A percentile compares a stretch with the other conserved stretches of the same genome.
Conservation (phyloP, 176 grass and related monocot species). For the Rhynchospora breviuscula region DNA sequence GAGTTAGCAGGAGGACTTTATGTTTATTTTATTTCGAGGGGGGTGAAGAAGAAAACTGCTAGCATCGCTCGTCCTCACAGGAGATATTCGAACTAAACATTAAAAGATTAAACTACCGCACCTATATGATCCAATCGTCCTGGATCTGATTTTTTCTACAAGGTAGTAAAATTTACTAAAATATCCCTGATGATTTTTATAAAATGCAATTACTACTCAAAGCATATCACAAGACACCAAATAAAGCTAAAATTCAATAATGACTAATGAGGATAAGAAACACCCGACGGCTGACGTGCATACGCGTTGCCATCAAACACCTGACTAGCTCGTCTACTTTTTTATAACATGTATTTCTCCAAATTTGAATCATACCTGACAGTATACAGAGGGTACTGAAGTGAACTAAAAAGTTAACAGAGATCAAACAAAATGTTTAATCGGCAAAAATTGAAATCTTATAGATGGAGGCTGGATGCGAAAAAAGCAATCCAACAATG, state of each 20-base stretch:
- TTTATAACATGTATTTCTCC: neutral
- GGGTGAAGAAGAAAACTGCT: neutral
- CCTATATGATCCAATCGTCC: slow-evolving; percentile 52
- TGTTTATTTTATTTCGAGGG: neutral
- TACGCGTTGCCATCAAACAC: slow-evolving; percentile 49
- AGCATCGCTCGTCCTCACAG: neutral
- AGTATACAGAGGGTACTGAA: neutral
- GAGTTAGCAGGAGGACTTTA: neutral
- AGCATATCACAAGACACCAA: slow-evolving; percentile 32
- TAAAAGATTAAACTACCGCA: slow-evolving; percentile 69
- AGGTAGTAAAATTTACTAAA: slow-evolving; percentile 37
- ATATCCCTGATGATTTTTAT: no score
- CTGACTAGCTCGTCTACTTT: slow-evolving; percentile 32
- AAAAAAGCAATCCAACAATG: no score
- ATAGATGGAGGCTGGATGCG: no score
- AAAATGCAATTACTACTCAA: no score
- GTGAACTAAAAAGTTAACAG: neutral
- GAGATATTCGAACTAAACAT: neutral
- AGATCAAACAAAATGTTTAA: neutral
- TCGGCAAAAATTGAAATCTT: no score
- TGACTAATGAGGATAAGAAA: slow-evolving; percentile 48
- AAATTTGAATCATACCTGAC: neutral
- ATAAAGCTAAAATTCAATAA: slow-evolving; percentile 56
- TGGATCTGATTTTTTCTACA: slow-evolving; percentile 62
- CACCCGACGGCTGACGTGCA: slow-evolving; percentile 43